Base-by-base conservation (phyloP, 2,329 filamentous ascomycete species). In the Monosporascus sp. region DNA sequence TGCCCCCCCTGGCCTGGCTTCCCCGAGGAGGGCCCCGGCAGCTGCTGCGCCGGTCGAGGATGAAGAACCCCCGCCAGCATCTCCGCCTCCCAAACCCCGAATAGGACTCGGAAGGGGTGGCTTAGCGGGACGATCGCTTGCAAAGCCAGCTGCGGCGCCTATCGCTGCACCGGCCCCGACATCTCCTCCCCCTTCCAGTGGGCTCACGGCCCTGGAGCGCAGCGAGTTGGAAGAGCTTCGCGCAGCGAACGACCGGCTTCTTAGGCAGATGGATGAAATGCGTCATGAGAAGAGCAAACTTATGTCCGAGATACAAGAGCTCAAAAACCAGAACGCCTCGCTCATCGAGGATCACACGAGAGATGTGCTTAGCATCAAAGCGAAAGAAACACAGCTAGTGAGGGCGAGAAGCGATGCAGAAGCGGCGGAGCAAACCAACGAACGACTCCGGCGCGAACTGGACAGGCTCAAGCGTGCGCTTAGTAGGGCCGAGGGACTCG, bases 341-440 rank as follows among this genome's bases (percentile, higher is more conserved):
- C 78, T 99, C 36, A 99, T 99, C 56, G 94, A 99, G 72, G 93
- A 97, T 64, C 93, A 97, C 69, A 99, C 94, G 0, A 82, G 93
- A 48, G 93, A 99, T 64, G 90, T 97, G 0, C 78, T 99, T 43
- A 94, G 91, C 62, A 95, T 99, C 74, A 97, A 97, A 70, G 94
- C 94, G 15, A 99, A 99, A 72, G 94, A 99, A 71, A 97, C 94
- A 3, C 94, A 99, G 65, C 81, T 99, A 5, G 93, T 97, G 9
- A 87, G 94, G 45, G 92, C 94, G 11, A 82, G 92, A 51, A 91
- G 89, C 60, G 94, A 99, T 65, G 89, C 88, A 35, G 93, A 97
- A 69, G 85, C 89, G 0, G 89, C 92, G 0, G 91, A 97, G 67
- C 86, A 91, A 63, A 87, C 86, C 54, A 91, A 94, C 50, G 89